Base-by-base conservation (phyloP, 2,329 filamentous ascomycete genomes). In the Arthrobotrys conoides region DNA sequence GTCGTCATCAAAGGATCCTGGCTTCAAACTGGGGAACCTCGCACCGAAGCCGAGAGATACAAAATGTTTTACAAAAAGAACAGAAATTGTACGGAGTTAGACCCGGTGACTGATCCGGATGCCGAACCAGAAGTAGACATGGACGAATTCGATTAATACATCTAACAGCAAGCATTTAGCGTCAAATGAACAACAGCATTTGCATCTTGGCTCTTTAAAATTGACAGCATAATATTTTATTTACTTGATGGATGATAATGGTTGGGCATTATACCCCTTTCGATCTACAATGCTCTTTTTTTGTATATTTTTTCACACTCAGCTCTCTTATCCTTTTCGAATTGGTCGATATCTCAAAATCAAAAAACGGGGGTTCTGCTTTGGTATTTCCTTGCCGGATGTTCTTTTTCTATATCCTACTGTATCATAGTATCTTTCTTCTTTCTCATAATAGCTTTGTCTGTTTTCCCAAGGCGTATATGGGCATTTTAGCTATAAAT, bases 61-160 rank as follows among this genome's bases (percentile, higher is more conserved):
- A 63, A 64, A 53, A 64, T 57, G 53, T 68, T 63, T 41, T 72
- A 78, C 57, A 78, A 78, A 24, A 66, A 55, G n/a, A 44, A 78
- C 64, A 68, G 75, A 44, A 78, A 78, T 48, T 78, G 75, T 36
- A 78, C 75, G 2, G 66, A 64, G 36, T 44, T 63, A 18, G 75
- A 78, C 38, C 75, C 75, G 3, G 68, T 78, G 20, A 78, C 75
- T 2, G 75, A 78, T 69, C 75, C 75, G 5, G 75, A 78, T 38
- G 75, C 75, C 44, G 75, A 77, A 20, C 61, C 73, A 9, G 73
- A 78, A 27, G 33, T 67, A n/a, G 68, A 78, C 44, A 65, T 68
- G 18, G 63, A 78, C 20, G 61, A 65, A 38, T 65, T 70, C 38
- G 65, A 61, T 44, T 61, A n/a, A 76, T 63, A 24, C 59, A 46